Conservation (phyloP, 2,329 filamentous ascomycete genomes). For the Fusarium burgessii region DNA sequence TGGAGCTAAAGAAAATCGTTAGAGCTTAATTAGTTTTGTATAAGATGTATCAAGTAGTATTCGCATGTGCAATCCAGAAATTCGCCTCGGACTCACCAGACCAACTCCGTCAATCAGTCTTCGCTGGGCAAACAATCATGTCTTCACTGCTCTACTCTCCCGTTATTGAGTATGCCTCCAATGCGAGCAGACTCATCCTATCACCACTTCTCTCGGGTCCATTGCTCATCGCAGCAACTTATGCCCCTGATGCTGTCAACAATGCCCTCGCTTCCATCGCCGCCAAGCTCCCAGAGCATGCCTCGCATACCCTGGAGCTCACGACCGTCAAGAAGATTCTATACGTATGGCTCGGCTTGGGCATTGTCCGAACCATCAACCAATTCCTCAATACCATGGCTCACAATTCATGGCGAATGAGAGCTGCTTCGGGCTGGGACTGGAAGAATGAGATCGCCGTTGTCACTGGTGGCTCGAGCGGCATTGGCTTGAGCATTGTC, state of each 20-base stretch:
- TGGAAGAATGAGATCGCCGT: slow-evolving; percentile 58
- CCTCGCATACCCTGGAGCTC: slow-evolving; percentile 17
- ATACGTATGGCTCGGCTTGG: slow-evolving; percentile 41
- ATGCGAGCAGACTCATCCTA: slow-evolving; percentile 8
- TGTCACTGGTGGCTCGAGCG: slow-evolving; percentile 58
- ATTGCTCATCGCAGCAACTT: slow-evolving; percentile 28
- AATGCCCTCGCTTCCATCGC: slow-evolving; percentile 20
- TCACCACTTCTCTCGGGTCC: slow-evolving; percentile 39
- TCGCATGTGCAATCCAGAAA: background rate
- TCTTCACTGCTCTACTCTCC: slow-evolving; percentile 42
- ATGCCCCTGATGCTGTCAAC: slow-evolving; percentile 28
- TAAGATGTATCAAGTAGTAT: background rate
- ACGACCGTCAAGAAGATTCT: slow-evolving; percentile 15
- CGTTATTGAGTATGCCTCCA: slow-evolving; percentile 12
- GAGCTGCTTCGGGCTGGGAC: slow-evolving; percentile 45
- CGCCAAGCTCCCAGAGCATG: slow-evolving; percentile 10
- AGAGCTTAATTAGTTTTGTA: background rate
- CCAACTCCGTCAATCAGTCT: background rate
- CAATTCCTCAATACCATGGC: slow-evolving; percentile 44
- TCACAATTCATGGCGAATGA: slow-evolving; percentile 48
- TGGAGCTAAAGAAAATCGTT: background rate
- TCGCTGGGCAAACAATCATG: slow-evolving; percentile 16
- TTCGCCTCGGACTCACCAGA: too few relatives aligned
- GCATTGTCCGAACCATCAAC: slow-evolving; percentile 44
- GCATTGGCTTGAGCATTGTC: slow-evolving; percentile 56